Percentiles rank a stretch among this genome's conserved stretches.
Evolutionary conservation across 306 rosid genomes (phyloP).

Genomic region (Vigna nakashimae): DNA sequence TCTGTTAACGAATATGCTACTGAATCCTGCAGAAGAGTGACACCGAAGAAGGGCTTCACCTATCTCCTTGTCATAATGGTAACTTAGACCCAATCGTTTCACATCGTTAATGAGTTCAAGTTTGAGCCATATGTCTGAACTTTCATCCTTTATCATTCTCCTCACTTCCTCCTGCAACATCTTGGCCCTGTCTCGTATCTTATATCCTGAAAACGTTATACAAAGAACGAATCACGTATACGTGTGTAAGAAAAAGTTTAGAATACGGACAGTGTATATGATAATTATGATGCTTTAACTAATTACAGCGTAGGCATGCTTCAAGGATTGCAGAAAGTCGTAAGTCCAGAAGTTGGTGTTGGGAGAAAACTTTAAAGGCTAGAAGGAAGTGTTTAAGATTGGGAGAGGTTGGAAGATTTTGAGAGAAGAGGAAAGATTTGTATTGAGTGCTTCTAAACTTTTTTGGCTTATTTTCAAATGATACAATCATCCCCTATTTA

Average conservation of each 20-base stretch:
- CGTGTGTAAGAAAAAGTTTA: background rate
- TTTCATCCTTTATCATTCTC: constrained; percentile 49
- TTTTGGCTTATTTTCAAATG: no score
- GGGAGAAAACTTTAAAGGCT: no score
- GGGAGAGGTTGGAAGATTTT: no score
- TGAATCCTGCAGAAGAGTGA: background rate
- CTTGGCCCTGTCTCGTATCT: constrained; percentile 2
- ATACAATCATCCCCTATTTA: no score
- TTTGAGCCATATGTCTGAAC: background rate
- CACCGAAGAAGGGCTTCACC: constrained; percentile 35
- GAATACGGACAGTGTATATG: background rate
- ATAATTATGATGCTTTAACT: background rate
- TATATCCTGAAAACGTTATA: constrained; percentile 29
- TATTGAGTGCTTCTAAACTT: no score
- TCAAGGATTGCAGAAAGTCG: constrained; percentile 59
- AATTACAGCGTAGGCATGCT: constrained; percentile 42
- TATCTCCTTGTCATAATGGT: constrained; percentile 53
- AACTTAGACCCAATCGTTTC: constrained; percentile 50
- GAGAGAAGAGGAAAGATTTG: no score
- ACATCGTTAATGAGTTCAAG: constrained; percentile 50
- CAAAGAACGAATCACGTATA: background rate
- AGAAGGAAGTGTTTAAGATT: no score
- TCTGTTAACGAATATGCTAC: background rate
- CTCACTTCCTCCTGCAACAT: constrained; percentile 48
- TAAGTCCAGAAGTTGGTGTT: constrained; percentile 55